phyloP scores from a whole-genome alignment of 2,329 filamentous ascomycete species.

The Penicillium sp. region DNA sequence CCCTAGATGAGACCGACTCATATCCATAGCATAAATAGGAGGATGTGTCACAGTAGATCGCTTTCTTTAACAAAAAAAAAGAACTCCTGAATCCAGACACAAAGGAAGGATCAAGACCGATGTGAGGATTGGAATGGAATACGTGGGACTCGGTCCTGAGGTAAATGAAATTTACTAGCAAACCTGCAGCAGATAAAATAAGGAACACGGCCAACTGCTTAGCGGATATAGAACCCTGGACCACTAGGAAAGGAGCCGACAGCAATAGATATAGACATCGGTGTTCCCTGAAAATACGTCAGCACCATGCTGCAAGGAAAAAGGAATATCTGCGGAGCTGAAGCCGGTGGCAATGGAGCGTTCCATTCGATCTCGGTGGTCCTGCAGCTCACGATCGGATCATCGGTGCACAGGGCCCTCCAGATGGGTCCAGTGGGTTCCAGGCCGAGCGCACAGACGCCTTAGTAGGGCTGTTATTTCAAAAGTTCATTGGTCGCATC shows the following conservation, averaged over 20 bases:
- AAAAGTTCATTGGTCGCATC: constrained; percentile 3
- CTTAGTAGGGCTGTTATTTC: constrained; percentile 7
- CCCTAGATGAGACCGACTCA: constrained; percentile 14
- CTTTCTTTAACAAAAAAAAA: too few relatives aligned
- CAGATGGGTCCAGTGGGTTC: constrained; percentile 8
- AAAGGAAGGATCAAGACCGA: too few relatives aligned
- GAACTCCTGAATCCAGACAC: too few relatives aligned
- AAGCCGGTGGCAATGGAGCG: constrained; percentile 21
- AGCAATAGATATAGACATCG: not conserved
- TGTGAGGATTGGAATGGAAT: not conserved
- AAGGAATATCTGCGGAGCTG: constrained; percentile 17
- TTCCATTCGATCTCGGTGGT: constrained; percentile 12
- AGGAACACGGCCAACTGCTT: not conserved
- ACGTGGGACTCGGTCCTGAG: not conserved
- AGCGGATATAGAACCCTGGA: not conserved
- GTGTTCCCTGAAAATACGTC: not conserved
- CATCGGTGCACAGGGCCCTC: constrained; percentile 7
- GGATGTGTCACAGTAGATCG: not conserved
- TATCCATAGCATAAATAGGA: constrained; percentile 13
- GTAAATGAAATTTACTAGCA: not conserved
- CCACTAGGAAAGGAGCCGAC: not conserved
- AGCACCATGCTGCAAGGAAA: constrained; percentile 24
- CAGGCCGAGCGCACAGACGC: constrained; percentile 10
- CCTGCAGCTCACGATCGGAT: constrained; percentile 17
- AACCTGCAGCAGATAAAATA: not conserved